These are phyloP conservation scores for Mentha longifolia DNA, from an alignment of 257 asterid genomes.

Conservation along the genomic window DNA sequence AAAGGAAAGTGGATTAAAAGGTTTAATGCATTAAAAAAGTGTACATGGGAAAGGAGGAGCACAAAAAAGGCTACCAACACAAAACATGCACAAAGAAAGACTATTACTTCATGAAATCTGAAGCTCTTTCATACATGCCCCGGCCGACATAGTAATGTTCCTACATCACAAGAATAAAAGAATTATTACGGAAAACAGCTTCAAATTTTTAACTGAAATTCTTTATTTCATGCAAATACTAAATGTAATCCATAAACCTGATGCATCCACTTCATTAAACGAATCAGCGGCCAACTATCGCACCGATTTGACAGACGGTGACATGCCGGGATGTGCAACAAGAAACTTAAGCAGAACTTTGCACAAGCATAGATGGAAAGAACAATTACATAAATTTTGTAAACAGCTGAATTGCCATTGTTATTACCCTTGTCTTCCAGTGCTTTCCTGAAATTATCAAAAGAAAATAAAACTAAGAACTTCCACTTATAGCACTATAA, in stretches of 20 bases:
- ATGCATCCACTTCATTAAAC: constrained; percentile 97
- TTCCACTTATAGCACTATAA: constrained; percentile 20
- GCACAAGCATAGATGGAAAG: constrained; percentile 73
- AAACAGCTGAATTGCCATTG: constrained; percentile 49
- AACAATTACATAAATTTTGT: constrained; percentile 62
- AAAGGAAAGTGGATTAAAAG: too few species aligned
- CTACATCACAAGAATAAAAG: constrained; percentile 47
- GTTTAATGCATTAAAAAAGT: neutral
- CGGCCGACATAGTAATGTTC: constrained; percentile 98
- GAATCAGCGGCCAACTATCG: constrained; percentile 65
- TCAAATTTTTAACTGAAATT: constrained; percentile 14
- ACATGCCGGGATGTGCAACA: constrained; percentile 86
- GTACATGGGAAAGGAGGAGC: constrained; percentile 21
- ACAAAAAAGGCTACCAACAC: neutral
- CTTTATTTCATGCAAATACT: constrained; percentile 28
- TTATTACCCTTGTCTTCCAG: constrained; percentile 54
- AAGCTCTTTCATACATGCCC: constrained; percentile 94
- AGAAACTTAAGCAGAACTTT: constrained; percentile 63
- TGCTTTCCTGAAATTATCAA: constrained; percentile 68
- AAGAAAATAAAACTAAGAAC: constrained; percentile 21
- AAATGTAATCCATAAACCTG: constrained; percentile 59
- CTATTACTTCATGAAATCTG: constrained; percentile 81
- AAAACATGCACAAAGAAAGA: constrained; percentile 14
- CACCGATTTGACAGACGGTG: constrained; percentile 73
- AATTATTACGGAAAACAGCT: constrained; percentile 21